phyloP scores from a whole-genome alignment of 176 grass and related monocot species.

The Oryza longistaminata region DNA sequence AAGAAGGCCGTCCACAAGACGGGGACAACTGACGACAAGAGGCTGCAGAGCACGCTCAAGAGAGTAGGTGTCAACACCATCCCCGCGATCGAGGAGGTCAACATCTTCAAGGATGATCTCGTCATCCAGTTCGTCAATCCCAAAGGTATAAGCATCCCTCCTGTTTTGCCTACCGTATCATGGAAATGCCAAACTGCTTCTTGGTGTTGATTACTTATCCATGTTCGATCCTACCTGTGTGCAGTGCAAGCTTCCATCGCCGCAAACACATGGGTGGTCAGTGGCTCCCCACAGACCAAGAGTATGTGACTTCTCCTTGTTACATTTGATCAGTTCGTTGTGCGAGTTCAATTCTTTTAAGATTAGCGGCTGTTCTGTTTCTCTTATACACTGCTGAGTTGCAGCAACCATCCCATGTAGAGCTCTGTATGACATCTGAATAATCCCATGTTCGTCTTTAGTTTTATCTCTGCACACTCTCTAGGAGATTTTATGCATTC shows the following conservation, averaged over 20 bases:
- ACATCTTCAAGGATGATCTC: slow-evolving; percentile 97
- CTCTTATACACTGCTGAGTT: background rate
- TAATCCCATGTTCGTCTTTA: background rate
- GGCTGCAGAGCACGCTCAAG: slow-evolving; percentile 94
- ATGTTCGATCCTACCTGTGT: background rate
- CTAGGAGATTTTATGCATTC: background rate
- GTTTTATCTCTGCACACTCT: background rate
- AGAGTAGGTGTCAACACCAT: slow-evolving; percentile 97
- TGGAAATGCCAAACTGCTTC: background rate
- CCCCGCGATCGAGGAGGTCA: slow-evolving; percentile 97
- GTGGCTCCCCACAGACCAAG: slow-evolving; percentile 90
- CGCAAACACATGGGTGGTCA: slow-evolving; percentile 98
- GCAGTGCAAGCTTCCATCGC: slow-evolving; percentile 98
- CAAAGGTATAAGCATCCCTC: slow-evolving; percentile 51
- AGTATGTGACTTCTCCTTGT: slow-evolving; percentile 46
- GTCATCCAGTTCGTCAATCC: slow-evolving; percentile 98
- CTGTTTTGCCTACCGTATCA: background rate
- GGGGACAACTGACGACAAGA: slow-evolving; percentile 83
- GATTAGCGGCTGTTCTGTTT: background rate
- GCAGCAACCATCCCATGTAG: background rate
- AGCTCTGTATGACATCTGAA: background rate
- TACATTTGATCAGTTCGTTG: background rate
- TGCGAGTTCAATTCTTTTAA: too few relatives aligned
- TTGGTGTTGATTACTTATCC: background rate
- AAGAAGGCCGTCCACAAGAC: slow-evolving; percentile 99